phyloP scores from a whole-genome alignment of 2,329 filamentous ascomycete species.

The Tolypocladium paradoxum region DNA sequence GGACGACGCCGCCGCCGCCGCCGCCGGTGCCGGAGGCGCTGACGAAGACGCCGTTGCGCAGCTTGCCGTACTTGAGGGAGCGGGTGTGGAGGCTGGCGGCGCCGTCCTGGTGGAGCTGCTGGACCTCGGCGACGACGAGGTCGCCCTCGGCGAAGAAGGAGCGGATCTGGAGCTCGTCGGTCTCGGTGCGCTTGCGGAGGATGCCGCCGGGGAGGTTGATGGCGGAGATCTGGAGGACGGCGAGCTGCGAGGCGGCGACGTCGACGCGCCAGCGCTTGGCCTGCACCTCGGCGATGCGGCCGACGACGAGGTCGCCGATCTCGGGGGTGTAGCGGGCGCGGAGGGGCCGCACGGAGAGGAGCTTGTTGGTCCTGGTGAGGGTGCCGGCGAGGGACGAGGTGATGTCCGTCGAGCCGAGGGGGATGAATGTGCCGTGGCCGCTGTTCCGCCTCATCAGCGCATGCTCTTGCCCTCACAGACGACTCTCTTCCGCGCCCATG shows the following conservation, averaged over 20 bases:
- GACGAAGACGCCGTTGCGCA: constrained; percentile 86
- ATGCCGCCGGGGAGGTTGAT: constrained; percentile 96
- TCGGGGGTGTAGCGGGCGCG: constrained; percentile 90
- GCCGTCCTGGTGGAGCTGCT: constrained; percentile 77
- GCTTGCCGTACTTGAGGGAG: constrained; percentile 85
- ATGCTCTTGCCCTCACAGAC: too few relatives aligned
- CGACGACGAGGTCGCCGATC: constrained; percentile 91
- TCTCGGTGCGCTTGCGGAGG: constrained; percentile 80
- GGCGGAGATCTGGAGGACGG: constrained; percentile 70
- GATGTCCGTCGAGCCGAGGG: constrained; percentile 54
- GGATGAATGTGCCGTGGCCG: constrained; percentile 85
- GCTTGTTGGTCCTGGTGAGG: constrained; percentile 88
- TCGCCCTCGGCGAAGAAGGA: constrained; percentile 97
- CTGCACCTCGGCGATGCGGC: constrained; percentile 91
- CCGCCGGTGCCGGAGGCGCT: constrained; percentile 73
- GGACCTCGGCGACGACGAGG: constrained; percentile 87
- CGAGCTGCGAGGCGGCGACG: constrained; percentile 77
- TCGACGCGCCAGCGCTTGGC: constrained; percentile 90
- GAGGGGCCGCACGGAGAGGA: constrained; percentile 81
- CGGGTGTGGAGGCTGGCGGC: constrained; percentile 82
- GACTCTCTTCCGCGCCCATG: too few relatives aligned
- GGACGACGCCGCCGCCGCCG: constrained; percentile 75
- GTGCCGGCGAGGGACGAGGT: constrained; percentile 84
- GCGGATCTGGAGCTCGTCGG: constrained; percentile 93
- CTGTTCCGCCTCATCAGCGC: constrained; percentile 31